Percentiles rank a stretch among this genome's conserved stretches.
Evolutionary conservation across 2,329 filamentous ascomycete species (phyloP).

Genomic region (Apiospora hydei): DNA sequence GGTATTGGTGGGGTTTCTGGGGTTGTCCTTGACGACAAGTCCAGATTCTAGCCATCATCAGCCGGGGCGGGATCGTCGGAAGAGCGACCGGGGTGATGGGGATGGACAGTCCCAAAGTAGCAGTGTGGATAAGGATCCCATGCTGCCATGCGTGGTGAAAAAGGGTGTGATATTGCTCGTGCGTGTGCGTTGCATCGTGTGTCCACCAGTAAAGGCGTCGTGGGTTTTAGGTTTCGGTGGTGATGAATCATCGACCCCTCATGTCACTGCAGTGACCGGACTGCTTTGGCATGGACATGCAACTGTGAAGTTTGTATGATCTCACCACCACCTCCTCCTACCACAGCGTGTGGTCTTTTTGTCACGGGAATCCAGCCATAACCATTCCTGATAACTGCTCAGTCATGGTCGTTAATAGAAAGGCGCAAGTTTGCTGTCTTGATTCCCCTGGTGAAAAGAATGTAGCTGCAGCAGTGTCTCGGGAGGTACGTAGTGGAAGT

Average conservation of each 20-base stretch:
- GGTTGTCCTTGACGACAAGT: constrained; percentile 9
- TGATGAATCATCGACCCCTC: constrained; percentile 27
- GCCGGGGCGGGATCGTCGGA: constrained; percentile 3
- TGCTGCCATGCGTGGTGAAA: not conserved
- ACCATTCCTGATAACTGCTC: not conserved
- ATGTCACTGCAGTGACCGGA: constrained; percentile 9
- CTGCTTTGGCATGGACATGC: constrained; percentile 14
- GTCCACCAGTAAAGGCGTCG: not conserved
- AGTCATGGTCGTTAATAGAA: not conserved
- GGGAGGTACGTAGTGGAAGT: not conserved
- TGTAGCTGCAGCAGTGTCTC: not conserved
- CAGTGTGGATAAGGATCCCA: not conserved
- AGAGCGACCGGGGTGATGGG: not conserved
- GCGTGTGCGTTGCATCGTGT: not conserved
- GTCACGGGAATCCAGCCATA: not conserved
- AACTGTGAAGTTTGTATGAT: constrained; percentile 17
- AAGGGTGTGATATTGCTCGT: not conserved
- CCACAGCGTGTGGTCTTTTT: not conserved
- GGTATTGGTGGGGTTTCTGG: not conserved
- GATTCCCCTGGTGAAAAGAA: not conserved
- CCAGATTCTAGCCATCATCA: not conserved
- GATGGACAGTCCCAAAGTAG: not conserved
- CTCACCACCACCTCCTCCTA: not conserved
- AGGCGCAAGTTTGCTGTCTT: not conserved
- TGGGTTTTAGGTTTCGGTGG: constrained; percentile 12